Evolutionary conservation across 768 basidiomycete genomes (phyloP).

Genomic region (Psilocybe azurescens): DNA sequence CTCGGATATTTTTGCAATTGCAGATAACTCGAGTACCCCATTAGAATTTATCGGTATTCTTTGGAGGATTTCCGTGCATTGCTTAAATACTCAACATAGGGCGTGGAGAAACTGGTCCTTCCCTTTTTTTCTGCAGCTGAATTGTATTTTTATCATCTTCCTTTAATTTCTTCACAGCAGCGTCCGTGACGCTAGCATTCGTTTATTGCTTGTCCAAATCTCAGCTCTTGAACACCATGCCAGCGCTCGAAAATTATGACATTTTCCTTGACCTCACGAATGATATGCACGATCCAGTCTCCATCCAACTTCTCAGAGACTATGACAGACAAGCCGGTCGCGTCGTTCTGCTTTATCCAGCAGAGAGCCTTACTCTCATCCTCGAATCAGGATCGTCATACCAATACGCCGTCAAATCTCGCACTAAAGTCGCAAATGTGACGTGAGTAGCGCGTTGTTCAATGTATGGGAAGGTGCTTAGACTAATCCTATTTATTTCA

Average conservation of each 20-base stretch:
- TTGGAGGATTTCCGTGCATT: conserved; percentile 1
- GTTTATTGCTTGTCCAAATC: conserved; percentile 6
- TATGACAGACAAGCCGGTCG: conserved; percentile 62
- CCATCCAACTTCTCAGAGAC: conserved; percentile 67
- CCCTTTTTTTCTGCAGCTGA: conserved; percentile 5
- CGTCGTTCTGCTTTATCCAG: conserved; percentile 62
- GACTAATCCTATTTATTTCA: conserved; percentile 28
- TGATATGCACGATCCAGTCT: conserved; percentile 67
- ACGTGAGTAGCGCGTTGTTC: conserved; percentile 50
- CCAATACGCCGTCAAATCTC: conserved; percentile 70
- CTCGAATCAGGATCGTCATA: conserved; percentile 73
- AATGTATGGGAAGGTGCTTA: neutral
- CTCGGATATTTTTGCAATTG: neutral
- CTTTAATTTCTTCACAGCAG: conserved; percentile 25
- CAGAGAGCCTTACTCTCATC: conserved; percentile 68
- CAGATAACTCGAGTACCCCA: neutral
- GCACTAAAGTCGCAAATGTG: conserved; percentile 69
- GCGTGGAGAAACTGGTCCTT: conserved; percentile 6
- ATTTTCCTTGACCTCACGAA: conserved; percentile 73
- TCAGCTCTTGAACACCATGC: conserved; percentile 48
- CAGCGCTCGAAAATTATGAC: conserved; percentile 65
- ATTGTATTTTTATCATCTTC: conserved; percentile 21
- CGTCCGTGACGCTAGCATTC: conserved; percentile 40
- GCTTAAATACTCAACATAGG: conserved; percentile 13
- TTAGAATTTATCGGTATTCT: neutral